These are phyloP conservation scores for Trametes cinnabarina DNA, from an alignment of 768 basidiomycete species.

Conservation along the genomic window DNA sequence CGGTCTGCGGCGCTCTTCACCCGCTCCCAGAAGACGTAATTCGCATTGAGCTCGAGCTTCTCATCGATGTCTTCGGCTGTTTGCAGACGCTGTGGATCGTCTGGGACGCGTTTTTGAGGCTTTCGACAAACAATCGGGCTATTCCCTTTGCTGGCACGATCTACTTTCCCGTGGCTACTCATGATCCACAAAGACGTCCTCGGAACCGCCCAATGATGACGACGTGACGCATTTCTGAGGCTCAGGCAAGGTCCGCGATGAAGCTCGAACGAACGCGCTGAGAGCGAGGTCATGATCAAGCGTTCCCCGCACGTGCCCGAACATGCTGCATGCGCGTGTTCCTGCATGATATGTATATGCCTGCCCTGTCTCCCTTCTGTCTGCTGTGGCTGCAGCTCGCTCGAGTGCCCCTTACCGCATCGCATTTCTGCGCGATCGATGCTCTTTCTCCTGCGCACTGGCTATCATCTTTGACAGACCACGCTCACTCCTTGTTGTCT, in stretches of 20 bases:
- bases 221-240: not conserved
- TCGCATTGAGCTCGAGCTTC: not conserved
- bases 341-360: slow-evolving; percentile 21
- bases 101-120: too few relatives aligned
- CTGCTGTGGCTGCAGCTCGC: slow-evolving; percentile 6
- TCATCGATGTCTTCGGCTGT: not conserved
- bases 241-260: not conserved
- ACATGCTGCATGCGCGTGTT: slow-evolving; percentile 32
- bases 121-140: too few relatives aligned
- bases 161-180: too few relatives aligned
- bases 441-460: too few relatives aligned
- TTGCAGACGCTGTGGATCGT: not conserved
- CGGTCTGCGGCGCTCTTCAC: slow-evolving; percentile 4
- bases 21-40: slow-evolving; percentile 4
- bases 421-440: too few relatives aligned
- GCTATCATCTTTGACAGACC: too few relatives aligned
- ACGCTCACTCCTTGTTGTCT: too few relatives aligned
- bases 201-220: not conserved
- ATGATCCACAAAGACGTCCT: too few relatives aligned
- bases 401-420: not conserved
- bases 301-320: slow-evolving; percentile 23
- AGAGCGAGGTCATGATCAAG: slow-evolving; percentile 6
- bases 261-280: not conserved
- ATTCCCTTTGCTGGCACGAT: not conserved
- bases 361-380: not conserved